A percentile compares a stretch with the other conserved stretches of the same genome.
These are phyloP conservation scores for Candida silvatica DNA, from an alignment of 805 yeast species.

Conservation along the genomic window DNA sequence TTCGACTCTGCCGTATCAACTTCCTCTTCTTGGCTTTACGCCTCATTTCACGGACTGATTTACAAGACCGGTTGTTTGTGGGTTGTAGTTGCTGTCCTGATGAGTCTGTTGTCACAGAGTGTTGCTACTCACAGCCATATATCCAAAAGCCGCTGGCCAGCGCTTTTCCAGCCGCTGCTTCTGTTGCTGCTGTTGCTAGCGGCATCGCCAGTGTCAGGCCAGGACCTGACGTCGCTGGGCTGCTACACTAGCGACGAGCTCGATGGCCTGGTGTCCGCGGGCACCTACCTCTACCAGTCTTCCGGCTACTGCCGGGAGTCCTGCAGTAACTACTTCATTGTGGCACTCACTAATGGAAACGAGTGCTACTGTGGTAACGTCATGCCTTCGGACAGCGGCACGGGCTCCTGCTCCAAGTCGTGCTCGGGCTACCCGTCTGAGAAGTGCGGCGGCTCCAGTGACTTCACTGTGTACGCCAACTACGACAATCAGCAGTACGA, in stretches of 20 bases:
- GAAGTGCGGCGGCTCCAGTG: constrained; percentile 47
- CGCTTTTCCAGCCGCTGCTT: too few species aligned
- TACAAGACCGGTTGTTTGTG: too few species aligned
- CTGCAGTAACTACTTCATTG: constrained; percentile 35
- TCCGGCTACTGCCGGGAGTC: constrained; percentile 46
- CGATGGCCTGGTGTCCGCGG: constrained; percentile 27
- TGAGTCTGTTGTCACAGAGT: too few species aligned
- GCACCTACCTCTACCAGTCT: constrained; percentile 50
- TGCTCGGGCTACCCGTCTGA: constrained; percentile 60
- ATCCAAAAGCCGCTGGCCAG: too few species aligned
- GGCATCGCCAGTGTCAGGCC: background rate
- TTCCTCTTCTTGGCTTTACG: too few species aligned
- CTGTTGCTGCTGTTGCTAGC: background rate
- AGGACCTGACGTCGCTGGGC: constrained; percentile 15
- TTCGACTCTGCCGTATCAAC: too few species aligned
- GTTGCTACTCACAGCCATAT: too few species aligned
- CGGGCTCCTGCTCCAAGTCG: constrained; percentile 30
- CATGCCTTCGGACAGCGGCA: constrained; percentile 23
- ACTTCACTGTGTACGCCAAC: constrained; percentile 39
- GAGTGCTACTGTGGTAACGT: constrained; percentile 61
- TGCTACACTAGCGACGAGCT: constrained; percentile 22
- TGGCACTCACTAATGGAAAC: constrained; percentile 39
- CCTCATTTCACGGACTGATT: too few species aligned
- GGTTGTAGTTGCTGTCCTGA: too few species aligned
- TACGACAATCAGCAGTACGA: constrained; percentile 6